Evolutionary conservation across 1,284 basidiomycete genomes (phyloP).

Genomic region (Apiotrichum montevideense): DNA sequence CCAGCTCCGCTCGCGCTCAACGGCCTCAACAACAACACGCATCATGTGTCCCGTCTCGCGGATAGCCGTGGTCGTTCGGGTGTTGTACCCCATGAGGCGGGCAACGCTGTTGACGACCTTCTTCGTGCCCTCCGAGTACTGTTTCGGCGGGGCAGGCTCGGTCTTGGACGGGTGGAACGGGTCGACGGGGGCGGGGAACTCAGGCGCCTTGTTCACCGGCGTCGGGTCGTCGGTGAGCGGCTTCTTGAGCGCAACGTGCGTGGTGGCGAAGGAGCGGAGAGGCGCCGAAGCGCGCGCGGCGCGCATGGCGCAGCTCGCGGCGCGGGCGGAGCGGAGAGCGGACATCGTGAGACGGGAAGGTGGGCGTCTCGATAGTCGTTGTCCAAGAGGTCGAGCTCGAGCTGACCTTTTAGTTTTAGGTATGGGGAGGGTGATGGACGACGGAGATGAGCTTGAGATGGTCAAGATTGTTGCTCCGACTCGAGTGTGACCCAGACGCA

Average conservation of each 20-base stretch:
- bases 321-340: background rate
- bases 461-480: too few relatives aligned
- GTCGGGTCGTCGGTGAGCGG: constrained; percentile 2
- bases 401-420: background rate
- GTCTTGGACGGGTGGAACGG: constrained; percentile 25
- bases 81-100: constrained; percentile 53
- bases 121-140: constrained; percentile 35
- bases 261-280: constrained; percentile 8
- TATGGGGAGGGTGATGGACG: too few relatives aligned
- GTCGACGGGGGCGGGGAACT: constrained; percentile 37
- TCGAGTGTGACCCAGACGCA: too few relatives aligned
- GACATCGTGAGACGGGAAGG: background rate
- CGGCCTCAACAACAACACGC: constrained; percentile 50
- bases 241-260: constrained; percentile 9
- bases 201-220: constrained; percentile 13
- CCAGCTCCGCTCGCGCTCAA: constrained; percentile 47
- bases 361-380: background rate
- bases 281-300: background rate
- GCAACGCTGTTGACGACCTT: constrained; percentile 43
- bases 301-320: constrained; percentile 7
- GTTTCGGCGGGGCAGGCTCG: constrained; percentile 1
- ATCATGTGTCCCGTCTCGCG: constrained; percentile 53
- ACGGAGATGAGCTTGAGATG: background rate
- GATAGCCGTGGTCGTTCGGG: constrained; percentile 50
- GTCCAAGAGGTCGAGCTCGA: background rate